A percentile compares a stretch with the other conserved stretches of the same genome.
Conservation (phyloP, 768 basidiomycete species). For the Mycena indigotica region DNA sequence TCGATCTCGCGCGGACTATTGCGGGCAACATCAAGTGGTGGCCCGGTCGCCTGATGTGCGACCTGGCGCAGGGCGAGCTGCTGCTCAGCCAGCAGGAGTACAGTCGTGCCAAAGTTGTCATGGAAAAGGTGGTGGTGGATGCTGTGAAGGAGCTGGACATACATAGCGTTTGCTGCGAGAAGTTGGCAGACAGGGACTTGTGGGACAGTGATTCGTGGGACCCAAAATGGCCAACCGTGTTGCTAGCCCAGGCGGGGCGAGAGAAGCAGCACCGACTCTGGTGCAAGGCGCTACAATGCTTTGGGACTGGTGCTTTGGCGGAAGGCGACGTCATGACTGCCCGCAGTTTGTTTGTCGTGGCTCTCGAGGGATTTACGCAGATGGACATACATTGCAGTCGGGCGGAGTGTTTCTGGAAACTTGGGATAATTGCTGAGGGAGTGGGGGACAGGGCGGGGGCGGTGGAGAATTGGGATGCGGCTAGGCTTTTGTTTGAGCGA, state of each 20-base stretch:
- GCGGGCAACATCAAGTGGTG: background rate
- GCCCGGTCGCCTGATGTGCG: background rate
- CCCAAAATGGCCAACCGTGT: background rate
- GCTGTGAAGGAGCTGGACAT: background rate
- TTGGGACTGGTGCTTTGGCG: background rate
- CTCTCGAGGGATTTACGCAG: slow-evolving; percentile 2
- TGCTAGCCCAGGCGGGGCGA: background rate
- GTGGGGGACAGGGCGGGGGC: background rate
- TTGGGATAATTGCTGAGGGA: background rate
- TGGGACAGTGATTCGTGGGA: background rate
- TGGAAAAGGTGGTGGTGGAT: background rate
- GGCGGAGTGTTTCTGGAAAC: background rate
- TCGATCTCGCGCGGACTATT: background rate
- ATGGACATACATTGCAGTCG: background rate
- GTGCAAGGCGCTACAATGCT: background rate
- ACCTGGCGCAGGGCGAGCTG: background rate
- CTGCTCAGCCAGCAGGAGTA: background rate
- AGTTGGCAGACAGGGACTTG: background rate
- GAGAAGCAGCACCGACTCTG: background rate
- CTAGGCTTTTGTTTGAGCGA: background rate
- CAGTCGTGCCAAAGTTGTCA: background rate
- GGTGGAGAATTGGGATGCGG: background rate
- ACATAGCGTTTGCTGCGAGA: background rate
- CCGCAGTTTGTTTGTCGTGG: background rate
- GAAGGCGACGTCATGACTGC: background rate